Evolutionary conservation across 192 early-diverging fungal genomes (phyloP), one percentile per base, ranked within the genome.

Genomic region (Backusella sp.): DNA sequence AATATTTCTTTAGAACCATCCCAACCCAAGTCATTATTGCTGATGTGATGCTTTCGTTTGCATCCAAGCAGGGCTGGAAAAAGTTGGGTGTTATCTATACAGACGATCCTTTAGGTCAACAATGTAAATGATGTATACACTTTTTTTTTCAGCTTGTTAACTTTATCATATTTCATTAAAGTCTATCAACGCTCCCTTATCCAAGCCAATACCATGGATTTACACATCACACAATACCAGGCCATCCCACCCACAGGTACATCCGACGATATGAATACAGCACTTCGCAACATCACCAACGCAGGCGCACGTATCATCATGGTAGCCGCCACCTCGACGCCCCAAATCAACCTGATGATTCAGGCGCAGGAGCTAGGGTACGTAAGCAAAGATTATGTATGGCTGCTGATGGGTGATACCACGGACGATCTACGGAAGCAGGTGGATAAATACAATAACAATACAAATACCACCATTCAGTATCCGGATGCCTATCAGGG

Each of bases 1-100:
- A 81, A 28, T 80, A 85, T 44, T 87, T 87, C 68, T 85, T 81
- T 75, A 80, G 86, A 71, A 87, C 86, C 0, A 85, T 87, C n/a
- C 86, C 86, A 8, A 87, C 86, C 12, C 81, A 87, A 41, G 41
- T 85, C 23, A 84, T 87, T 65, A 82, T 83, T 73, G 81, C 79
- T 44, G 78, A 80, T 56, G 84, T 82, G 39, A 85, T 87, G 77
- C 72, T 87, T 28, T 72, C 78, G 15, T 87, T 85, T 84, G 84
- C 83, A 11, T 80, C 80, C 1, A 79, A 79, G 34, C 82, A 83
- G 32, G 84, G 84, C 19, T 87, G 86, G 86, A 81, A 71, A 28
- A 82, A 78, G 4, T 49, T 87, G 1, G 82, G 80, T 4, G 79
- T 87, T 26, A 71, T 87, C 28, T 87, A 87, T 69, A 79, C 82